Evolutionary conservation across 139 green algal genomes (phyloP).

Genomic region (Chlorella vulgaris): DNA sequence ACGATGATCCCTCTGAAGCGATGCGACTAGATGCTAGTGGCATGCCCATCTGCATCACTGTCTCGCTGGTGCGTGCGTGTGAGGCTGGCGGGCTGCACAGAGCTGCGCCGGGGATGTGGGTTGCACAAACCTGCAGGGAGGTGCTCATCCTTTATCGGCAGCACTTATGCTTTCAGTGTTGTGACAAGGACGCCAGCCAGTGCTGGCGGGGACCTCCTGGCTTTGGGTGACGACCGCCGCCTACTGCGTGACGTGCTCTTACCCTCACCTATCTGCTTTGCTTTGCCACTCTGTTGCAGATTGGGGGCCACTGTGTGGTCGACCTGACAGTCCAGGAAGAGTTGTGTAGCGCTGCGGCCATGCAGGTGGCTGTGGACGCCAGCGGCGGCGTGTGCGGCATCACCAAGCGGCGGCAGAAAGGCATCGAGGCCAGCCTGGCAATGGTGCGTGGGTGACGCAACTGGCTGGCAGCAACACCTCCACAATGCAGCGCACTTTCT

Average conservation of each 20-base stretch:
- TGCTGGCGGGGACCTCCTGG: too few species aligned
- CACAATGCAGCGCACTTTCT: not conserved
- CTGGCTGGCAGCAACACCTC: not conserved
- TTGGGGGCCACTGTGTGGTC: slow-evolving; percentile 16
- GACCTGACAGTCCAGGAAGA: slow-evolving; percentile 51
- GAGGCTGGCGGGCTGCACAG: not conserved
- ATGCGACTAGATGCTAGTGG: slow-evolving; percentile 50
- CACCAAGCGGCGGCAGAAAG: slow-evolving; percentile 40
- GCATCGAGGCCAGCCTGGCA: slow-evolving; percentile 16
- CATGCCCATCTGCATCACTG: slow-evolving; percentile 63
- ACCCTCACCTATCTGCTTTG: too few species aligned
- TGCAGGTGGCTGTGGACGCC: slow-evolving; percentile 48
- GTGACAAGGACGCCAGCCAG: not conserved
- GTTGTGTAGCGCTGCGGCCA: slow-evolving; percentile 14
- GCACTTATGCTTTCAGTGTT: too few species aligned
- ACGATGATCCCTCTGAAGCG: slow-evolving; percentile 60
- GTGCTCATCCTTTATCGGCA: too few species aligned
- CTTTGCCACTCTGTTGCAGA: too few species aligned
- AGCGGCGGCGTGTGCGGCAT: slow-evolving; percentile 43
- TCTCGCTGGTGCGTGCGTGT: slow-evolving; percentile 54
- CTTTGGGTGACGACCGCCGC: too few species aligned
- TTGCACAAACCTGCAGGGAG: not conserved
- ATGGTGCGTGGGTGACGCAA: not conserved
- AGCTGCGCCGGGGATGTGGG: not conserved
- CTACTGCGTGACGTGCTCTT: too few species aligned